Evolutionary conservation across 2,329 filamentous ascomycete species (phyloP), one percentile per base, ranked within the genome.

Genomic region (Byssothecium circinans): DNA sequence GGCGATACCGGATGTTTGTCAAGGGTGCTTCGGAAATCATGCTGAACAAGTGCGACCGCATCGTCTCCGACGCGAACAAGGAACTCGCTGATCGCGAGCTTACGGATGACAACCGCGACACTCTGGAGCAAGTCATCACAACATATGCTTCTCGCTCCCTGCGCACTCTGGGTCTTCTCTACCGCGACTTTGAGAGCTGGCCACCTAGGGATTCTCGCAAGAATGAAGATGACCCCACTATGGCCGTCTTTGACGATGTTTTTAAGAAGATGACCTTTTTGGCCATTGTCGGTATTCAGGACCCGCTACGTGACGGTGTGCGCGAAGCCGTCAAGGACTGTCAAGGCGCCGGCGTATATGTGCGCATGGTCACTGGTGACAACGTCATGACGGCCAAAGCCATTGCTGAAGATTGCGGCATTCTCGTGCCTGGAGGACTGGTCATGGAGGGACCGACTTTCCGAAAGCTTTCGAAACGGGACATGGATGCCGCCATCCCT

Each of bases 281-380:
- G 32, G 81, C 83, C 23, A 77, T 91, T 60, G 86, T 91, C 41
- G 88, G 88, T 60, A 91, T 92, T 52, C 88, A 91, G 65, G 88
- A 92, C 67, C 88, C 88, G 36, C 79, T 91, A 11, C 86, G 88
- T 51, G 78, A 81, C 0, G 88, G 87, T 52, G 88, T 91, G n/a
- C 78, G 78, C 1, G 82, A 89, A 42, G 87, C 88, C 10, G 88
- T 92, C 22, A 76, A 75, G 49, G 78, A 84, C 48, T 91, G 88
- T 63, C 87, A 91, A 65, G 78, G 81, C 46, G 88, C 88, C 4
- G 88, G 88, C 50, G 88, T 92, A 10, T 81, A 86, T 51, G 87
- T 91, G 15, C 86, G 88, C 62, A 92, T 92, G 88, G 88, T 92
- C 2, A 92, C 88, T 4, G 88, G 88, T 54, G 88, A 92, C 73